Evolutionary conservation across 148 eudicot species (phyloP), one percentile per base, ranked within the genome.

Genomic region (Gaultheria prostrata): DNA sequence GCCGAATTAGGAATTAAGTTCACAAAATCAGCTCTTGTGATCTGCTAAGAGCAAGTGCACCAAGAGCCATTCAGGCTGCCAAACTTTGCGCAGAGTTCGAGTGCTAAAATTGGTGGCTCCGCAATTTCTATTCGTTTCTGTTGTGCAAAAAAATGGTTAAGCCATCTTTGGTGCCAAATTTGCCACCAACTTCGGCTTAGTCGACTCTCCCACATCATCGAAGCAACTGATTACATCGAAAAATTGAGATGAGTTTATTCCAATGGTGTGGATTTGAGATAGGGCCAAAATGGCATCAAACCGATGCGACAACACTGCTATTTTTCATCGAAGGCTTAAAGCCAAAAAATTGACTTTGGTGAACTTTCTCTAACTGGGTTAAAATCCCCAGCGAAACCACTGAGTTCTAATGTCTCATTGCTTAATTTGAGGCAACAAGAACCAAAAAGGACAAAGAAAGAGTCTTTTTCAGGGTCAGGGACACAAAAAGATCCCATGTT

Each of bases 401-500:
- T 13, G 1, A 67, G 35, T 12, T 35, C 6, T 30, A 13, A 28
- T 67, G 17, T 26, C 12, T 12, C 13, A 26, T 30, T 28, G 39
- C 72, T 67, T 67, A 67, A 67, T 28, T 35, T 30, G 20, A 33
- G 67, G 7, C 17, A 65, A 30, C 18, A 67, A 67, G 35, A 67
- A 67, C 35, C 70, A 24, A 21, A n/a, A 21, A 6, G 24, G 24
- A 57, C 63, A 11, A 9, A 28, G 84, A 26, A 61, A 87, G 43
- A 82, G 75, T 76, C 92, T 90, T 77, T 74, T 59, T 57, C 78
- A 12, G 15, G 61, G 24, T 57, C 78, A 12, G 15, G 61, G 24
- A n/a, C 74, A 54, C 50, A 80, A 53, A 83, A 79, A 87, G 28
- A 39, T 61, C 43, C 73, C 28, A 24, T 18, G 45, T 2, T 8